Conservation (phyloP, 2,329 filamentous ascomycete species). For the Colletotrichum liaoningense region DNA sequence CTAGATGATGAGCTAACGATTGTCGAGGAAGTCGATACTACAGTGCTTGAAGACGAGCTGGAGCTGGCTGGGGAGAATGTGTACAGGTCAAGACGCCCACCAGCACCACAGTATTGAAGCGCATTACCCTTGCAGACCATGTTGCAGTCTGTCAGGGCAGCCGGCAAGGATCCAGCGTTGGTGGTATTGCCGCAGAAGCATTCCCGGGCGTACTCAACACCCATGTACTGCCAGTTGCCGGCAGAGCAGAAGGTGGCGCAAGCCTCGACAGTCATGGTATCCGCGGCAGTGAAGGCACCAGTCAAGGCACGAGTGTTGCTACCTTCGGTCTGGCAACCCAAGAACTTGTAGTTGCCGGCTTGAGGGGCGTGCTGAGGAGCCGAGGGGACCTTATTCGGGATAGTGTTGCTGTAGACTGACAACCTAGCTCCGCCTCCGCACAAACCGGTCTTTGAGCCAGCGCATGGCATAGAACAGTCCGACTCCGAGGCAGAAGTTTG, state of each 20-base stretch:
- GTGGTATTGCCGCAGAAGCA: constrained; percentile 41
- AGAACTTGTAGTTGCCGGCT: constrained; percentile 37
- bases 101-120: constrained; percentile 35
- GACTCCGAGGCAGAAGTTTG: constrained; percentile 34
- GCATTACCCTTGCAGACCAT: constrained; percentile 39
- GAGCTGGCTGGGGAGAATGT: background rate
- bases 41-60: background rate
- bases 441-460: constrained; percentile 21
- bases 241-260: constrained; percentile 41
- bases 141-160: constrained; percentile 35
- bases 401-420: constrained; percentile 39
- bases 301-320: constrained; percentile 37
- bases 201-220: constrained; percentile 43
- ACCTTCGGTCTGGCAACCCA: constrained; percentile 40
- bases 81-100: constrained; percentile 33
- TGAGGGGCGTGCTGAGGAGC: constrained; percentile 32
- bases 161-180: constrained; percentile 33
- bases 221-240: constrained; percentile 38
- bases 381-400: constrained; percentile 29
- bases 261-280: constrained; percentile 40
- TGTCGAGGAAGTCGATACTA: background rate
- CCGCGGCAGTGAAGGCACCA: constrained; percentile 33
- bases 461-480: constrained; percentile 37
- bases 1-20: background rate
- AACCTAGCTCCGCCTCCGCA: constrained; percentile 38